Evolutionary conservation across 148 eudicot species (phyloP), one percentile per base, ranked within the genome.

Genomic region (Rhododendron henanense): DNA sequence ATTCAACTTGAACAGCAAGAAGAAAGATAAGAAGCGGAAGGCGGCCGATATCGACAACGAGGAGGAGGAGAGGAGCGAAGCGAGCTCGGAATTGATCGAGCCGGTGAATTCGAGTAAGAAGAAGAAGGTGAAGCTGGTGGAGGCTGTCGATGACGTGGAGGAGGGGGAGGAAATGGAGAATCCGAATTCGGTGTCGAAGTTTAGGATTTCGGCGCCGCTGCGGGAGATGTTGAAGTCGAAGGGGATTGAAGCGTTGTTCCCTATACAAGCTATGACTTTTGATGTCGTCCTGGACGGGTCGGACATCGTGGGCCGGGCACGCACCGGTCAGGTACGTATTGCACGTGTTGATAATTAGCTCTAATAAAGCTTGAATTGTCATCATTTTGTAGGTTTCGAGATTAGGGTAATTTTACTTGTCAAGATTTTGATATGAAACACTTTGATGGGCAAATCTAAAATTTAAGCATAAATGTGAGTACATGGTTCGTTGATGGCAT

Each of bases 251-350:
- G 87, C 95, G 10, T 89, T 96, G 92, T 96, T 96, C 80, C 98
- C 95, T 5, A 96, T 96, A 84, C 99, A 96, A 86, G 97, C 99
- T 15, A 90, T 94, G 97, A 95, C 99, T 7, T 96, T 96, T 78
- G 41, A 92, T 85, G 61, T 50, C 11, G 89, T 96, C 55, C 80
- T 93, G 21, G 96, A 95, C 73, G 99, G 99, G 18, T 85, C 80
- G n/a, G 99, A 96, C 92, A 90, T 96, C 89, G 96, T 96, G 18
- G 99, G 96, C 3, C 92, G 98, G 16, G 99, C 99, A 21, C 86
- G 98, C 5, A 96, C 99, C 74, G 99, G 99, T 21, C 99, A 96
- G 99, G 99, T 96, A 82, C 16, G 18, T 5, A 13, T 41, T 50
- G 48, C 39, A 4, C 81, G 41, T 37, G 61, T 2, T 18, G 25